Conservation (phyloP, 2,329 filamentous ascomycete species). For the Fusarium sp. region DNA sequence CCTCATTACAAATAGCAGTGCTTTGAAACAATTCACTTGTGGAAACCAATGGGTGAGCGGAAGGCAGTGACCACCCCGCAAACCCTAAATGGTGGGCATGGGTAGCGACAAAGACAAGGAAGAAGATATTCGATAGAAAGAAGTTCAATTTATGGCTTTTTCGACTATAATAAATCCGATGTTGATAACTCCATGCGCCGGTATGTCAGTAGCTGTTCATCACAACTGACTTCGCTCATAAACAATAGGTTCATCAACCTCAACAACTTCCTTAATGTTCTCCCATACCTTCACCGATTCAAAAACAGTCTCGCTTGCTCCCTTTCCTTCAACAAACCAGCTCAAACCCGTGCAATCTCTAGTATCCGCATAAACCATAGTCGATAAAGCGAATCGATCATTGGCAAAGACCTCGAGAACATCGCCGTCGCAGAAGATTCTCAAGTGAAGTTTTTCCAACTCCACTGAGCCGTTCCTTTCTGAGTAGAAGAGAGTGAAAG, state of each 20-base stretch:
- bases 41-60: accelerated
- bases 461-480: constrained; percentile 15
- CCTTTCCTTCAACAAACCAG: constrained; percentile 36
- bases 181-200: not conserved
- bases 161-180: not conserved
- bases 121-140: not conserved
- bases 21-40: accelerated
- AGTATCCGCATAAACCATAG: constrained; percentile 38
- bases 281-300: constrained; percentile 38
- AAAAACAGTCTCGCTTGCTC: constrained; percentile 7
- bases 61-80: not conserved
- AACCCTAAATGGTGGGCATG: too few relatives aligned
- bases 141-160: not conserved
- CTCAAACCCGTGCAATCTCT: constrained; percentile 35
- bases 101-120: too few relatives aligned
- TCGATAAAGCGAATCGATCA: constrained; percentile 42
- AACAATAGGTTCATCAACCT: constrained; percentile 20
- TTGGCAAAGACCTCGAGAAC: constrained; percentile 43
- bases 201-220: not conserved
- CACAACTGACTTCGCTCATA: constrained; percentile 19
- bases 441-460: constrained; percentile 34
- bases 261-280: constrained; percentile 27
- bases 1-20: not conserved
- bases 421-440: constrained; percentile 42
- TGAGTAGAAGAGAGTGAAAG: constrained; percentile 57